Evolutionary conservation across 345 rosid species (phyloP).

Genomic region (Ceriops tagal): DNA sequence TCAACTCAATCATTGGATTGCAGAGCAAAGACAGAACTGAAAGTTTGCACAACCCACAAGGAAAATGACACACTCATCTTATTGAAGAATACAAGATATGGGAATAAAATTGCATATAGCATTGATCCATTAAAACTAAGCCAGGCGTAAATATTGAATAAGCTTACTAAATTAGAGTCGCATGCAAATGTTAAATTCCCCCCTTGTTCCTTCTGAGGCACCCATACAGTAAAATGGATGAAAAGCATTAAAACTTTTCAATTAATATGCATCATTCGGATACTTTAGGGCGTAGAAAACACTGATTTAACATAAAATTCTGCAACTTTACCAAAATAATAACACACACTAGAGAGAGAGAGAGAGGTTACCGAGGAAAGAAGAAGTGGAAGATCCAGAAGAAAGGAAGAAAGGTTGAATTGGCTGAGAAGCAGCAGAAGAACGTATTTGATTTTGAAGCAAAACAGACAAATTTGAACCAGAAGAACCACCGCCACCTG

Average conservation of each 20-base stretch:
- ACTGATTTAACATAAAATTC: not conserved
- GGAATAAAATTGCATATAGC: too few relatives aligned
- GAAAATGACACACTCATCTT: too few relatives aligned
- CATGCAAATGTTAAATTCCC: not conserved
- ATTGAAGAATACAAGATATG: too few relatives aligned
- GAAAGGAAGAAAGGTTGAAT: constrained; percentile 43
- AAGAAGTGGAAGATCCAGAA: constrained; percentile 43
- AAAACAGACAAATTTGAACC: constrained; percentile 37
- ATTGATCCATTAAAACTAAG: too few relatives aligned
- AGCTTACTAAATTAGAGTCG: too few relatives aligned
- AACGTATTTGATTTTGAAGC: constrained; percentile 40
- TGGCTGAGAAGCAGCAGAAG: constrained; percentile 34
- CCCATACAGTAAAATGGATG: not conserved
- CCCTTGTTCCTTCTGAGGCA: not conserved
- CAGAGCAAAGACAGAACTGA: not conserved
- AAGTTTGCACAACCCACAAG: too few relatives aligned
- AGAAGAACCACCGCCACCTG: constrained; percentile 27
- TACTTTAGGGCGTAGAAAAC: not conserved
- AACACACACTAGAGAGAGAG: not conserved
- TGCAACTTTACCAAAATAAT: too few relatives aligned
- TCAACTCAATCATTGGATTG: not conserved
- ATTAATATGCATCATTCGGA: not conserved
- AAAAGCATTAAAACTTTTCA: not conserved
- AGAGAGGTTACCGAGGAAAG: constrained; percentile 40
- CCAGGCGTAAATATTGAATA: not conserved